These are phyloP conservation scores for Lyophyllum atratum DNA, from an alignment of 768 basidiomycete species.

Conservation along the genomic window DNA sequence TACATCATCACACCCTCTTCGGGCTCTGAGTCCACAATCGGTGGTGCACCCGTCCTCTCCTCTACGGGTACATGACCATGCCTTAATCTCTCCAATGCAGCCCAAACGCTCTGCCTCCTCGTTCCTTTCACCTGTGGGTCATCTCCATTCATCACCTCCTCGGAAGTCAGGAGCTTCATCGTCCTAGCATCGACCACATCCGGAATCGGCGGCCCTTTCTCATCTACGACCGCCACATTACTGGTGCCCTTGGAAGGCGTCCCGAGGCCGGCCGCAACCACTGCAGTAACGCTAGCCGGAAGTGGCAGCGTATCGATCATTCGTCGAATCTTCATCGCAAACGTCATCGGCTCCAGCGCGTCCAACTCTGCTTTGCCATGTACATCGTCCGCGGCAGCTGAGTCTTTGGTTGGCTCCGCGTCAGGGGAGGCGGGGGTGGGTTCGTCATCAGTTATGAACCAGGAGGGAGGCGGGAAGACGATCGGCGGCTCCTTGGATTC, in stretches of 20 bases:
- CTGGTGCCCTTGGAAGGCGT: background rate
- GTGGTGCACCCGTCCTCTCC: slow-evolving; percentile 17
- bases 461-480: slow-evolving; percentile 49
- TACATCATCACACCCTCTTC: slow-evolving; percentile 76
- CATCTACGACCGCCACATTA: slow-evolving; percentile 16
- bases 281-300: slow-evolving; percentile 24
- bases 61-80: slow-evolving; percentile 8
- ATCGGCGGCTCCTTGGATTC: slow-evolving; percentile 19
- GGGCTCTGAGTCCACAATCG: slow-evolving; percentile 33
- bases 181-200: slow-evolving; percentile 49
- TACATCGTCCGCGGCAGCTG: background rate
- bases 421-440: slow-evolving; percentile 2
- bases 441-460: slow-evolving; percentile 43
- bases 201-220: slow-evolving; percentile 38
- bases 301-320: slow-evolving; percentile 39
- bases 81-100: slow-evolving; percentile 53
- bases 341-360: slow-evolving; percentile 34
- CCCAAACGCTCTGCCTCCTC: slow-evolving; percentile 54
- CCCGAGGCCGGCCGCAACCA: slow-evolving; percentile 13
- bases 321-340: slow-evolving; percentile 36
- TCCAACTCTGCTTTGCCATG: slow-evolving; percentile 16
- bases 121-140: slow-evolving; percentile 19
- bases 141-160: slow-evolving; percentile 66
- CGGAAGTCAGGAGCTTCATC: slow-evolving; percentile 53
- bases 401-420: slow-evolving; percentile 4